phyloP scores from a whole-genome alignment of 2,329 filamentous ascomycete genomes.

The Talaromyces atroroseus region DNA sequence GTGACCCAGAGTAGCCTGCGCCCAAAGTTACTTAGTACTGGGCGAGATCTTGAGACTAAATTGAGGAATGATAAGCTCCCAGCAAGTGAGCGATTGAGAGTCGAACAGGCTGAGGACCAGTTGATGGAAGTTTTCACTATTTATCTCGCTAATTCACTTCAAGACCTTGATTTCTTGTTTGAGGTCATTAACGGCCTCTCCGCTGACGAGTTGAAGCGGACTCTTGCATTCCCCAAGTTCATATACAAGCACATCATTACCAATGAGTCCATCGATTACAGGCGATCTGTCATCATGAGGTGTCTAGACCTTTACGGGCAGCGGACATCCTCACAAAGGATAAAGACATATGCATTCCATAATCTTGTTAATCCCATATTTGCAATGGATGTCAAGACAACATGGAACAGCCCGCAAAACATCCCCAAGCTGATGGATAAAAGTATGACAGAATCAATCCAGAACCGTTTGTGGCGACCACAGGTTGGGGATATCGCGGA shows the following conservation, averaged over 20 bases:
- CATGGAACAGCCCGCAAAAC: slow-evolving; percentile 57
- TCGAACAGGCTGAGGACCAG: slow-evolving; percentile 83
- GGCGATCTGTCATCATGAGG: slow-evolving; percentile 72
- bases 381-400: slow-evolving; percentile 88
- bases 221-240: slow-evolving; percentile 70
- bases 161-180: slow-evolving; percentile 78
- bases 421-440: slow-evolving; percentile 76
- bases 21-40: slow-evolving; percentile 55
- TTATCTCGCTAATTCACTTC: slow-evolving; percentile 67
- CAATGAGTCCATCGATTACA: slow-evolving; percentile 78
- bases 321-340: slow-evolving; percentile 73
- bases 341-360: slow-evolving; percentile 87
- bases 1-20: slow-evolving; percentile 54
- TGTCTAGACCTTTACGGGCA: slow-evolving; percentile 83
- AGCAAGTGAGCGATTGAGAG: slow-evolving; percentile 69
- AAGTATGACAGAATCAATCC: slow-evolving; percentile 80
- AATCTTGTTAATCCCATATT: slow-evolving; percentile 94
- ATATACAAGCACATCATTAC: slow-evolving; percentile 81
- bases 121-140: slow-evolving; percentile 79
- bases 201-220: slow-evolving; percentile 71
- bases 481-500: slow-evolving; percentile 77
- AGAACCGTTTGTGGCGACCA: slow-evolving; percentile 89
- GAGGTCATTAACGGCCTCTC: slow-evolving; percentile 79
- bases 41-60: slow-evolving; percentile 72
- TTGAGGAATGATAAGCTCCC: slow-evolving; percentile 66